These are phyloP conservation scores for Sporothrix variecibatus DNA, from an alignment of 2,329 filamentous ascomycete genomes.

Conservation along the genomic window DNA sequence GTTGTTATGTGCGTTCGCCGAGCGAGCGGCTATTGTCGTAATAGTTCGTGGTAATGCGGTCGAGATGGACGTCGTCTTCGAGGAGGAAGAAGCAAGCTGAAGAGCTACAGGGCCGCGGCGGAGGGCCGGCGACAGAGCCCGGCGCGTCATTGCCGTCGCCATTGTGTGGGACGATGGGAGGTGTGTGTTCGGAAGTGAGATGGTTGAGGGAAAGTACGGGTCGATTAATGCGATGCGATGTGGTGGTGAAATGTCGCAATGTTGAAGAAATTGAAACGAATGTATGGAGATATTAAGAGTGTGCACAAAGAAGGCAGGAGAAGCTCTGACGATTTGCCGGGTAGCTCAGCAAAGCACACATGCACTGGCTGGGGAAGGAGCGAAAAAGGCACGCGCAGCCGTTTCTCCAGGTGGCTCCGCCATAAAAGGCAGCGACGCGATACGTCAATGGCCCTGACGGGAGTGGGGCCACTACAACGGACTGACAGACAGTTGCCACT, in stretches of 20 bases:
- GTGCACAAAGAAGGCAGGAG: background rate
- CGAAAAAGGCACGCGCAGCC: conserved; percentile 9
- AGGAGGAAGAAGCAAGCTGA: background rate
- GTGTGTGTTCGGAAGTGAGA: background rate
- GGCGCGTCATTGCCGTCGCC: conserved; percentile 35
- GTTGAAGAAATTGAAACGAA: background rate
- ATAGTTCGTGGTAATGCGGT: background rate
- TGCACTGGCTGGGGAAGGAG: background rate
- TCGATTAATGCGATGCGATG: background rate
- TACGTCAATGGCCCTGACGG: conserved; percentile 24
- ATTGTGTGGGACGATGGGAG: conserved; percentile 26
- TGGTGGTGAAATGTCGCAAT: background rate
- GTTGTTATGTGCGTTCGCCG: background rate
- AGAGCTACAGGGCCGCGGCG: conserved; percentile 28
- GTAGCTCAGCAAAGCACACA: background rate
- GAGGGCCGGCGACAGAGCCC: conserved; percentile 33
- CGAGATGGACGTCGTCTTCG: background rate
- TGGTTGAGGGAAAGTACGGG: background rate
- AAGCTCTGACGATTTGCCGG: conserved; percentile 11
- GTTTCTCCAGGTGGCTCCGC: background rate
- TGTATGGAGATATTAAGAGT: background rate
- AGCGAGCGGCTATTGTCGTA: conserved; percentile 16
- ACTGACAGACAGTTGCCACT: background rate
- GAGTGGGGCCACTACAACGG: background rate
- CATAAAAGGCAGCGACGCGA: conserved; percentile 25